A percentile compares a stretch with the other conserved stretches of the same genome.
Evolutionary conservation across 2,329 filamentous ascomycete genomes (phyloP).

Genomic region (Neurospora sp.): DNA sequence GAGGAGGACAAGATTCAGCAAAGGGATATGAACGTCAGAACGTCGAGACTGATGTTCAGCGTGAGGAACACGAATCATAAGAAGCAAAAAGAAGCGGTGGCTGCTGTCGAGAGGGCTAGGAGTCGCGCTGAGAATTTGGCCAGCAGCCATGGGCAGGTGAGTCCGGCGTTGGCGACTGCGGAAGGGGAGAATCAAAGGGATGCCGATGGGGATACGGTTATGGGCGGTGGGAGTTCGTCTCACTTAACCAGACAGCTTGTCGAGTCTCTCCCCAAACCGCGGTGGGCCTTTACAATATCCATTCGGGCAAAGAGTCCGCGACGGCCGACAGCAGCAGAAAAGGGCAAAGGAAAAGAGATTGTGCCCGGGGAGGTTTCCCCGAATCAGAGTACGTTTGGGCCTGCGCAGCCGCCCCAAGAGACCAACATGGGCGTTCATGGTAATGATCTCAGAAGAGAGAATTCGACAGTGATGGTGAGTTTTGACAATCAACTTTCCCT

Average conservation of each 20-base stretch:
- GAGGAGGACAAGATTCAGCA: neutral
- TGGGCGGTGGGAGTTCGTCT: neutral
- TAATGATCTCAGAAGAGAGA: neutral
- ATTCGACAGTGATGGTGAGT: neutral
- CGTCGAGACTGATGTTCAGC: neutral
- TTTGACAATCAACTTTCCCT: neutral
- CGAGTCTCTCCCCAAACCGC: neutral
- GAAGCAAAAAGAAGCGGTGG: neutral
- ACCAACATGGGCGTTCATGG: neutral
- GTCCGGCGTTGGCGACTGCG: neutral
- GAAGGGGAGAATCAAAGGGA: neutral
- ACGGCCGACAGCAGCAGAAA: neutral
- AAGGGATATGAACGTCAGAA: neutral
- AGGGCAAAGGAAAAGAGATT: neutral
- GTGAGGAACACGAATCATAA: neutral
- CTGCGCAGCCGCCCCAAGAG: neutral
- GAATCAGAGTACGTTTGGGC: neutral
- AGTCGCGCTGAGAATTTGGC: neutral
- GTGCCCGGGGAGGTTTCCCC: neutral
- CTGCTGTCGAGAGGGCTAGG: neutral
- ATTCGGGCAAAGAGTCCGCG: neutral
- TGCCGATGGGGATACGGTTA: neutral
- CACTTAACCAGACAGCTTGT: neutral
- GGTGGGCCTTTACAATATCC: neutral
- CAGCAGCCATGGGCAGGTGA: neutral